These are phyloP conservation scores for Podospora fimiseda DNA, from an alignment of 495 filamentous ascomycete genomes.

Conservation along the genomic window DNA sequence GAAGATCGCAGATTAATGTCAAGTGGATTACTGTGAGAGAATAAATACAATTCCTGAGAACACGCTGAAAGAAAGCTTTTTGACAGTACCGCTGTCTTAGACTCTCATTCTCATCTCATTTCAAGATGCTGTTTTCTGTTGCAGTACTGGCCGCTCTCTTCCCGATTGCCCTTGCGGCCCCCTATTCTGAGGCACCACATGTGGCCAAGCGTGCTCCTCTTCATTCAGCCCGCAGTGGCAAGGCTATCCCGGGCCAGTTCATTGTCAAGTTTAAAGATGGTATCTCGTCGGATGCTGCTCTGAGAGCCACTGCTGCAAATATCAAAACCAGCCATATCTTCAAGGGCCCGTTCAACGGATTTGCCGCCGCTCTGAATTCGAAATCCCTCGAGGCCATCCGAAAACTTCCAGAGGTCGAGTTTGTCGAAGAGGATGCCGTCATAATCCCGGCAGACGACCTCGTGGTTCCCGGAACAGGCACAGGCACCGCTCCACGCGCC, in stretches of 20 bases:
- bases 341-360: slow-evolving; percentile 39
- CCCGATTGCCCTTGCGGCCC: slow-evolving; percentile 21
- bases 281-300: slow-evolving; percentile 27
- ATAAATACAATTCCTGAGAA: no score
- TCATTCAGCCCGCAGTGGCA: slow-evolving; percentile 27
- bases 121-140: slow-evolving; percentile 18
- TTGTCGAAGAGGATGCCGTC: slow-evolving; percentile 46
- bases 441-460: no score
- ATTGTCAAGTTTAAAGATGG: slow-evolving; percentile 52
- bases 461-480: no score
- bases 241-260: slow-evolving; percentile 45
- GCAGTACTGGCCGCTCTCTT: slow-evolving; percentile 19
- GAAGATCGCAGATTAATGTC: no score
- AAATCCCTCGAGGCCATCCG: slow-evolving; percentile 37
- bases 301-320: slow-evolving; percentile 21
- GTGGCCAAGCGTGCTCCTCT: slow-evolving; percentile 26
- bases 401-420: slow-evolving; percentile 43
- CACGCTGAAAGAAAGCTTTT: no score
- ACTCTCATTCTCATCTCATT: no score
- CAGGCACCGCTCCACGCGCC: slow-evolving; percentile 39
- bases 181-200: slow-evolving; percentile 6
- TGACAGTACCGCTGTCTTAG: no score
- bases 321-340: slow-evolving; percentile 37
- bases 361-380: slow-evolving; percentile 31
- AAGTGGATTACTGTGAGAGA: no score